Evolutionary conservation across 2,329 filamentous ascomycete genomes (phyloP), one percentile per base, ranked within the genome.

Genomic region (Metarhizium guizhouense): DNA sequence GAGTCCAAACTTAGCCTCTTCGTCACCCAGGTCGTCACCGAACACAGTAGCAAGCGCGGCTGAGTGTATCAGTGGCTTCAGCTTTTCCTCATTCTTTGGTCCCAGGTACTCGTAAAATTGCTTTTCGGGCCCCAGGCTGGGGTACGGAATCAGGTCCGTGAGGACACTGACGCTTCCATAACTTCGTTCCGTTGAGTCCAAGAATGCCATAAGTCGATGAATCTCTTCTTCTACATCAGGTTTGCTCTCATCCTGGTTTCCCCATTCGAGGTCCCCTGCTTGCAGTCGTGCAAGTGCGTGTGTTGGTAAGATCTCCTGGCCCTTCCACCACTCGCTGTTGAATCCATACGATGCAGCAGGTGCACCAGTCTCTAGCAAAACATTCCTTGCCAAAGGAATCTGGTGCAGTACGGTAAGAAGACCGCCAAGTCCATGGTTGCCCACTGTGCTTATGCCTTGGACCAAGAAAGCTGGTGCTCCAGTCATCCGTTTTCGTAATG

Each of bases 161-260:
- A 85, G 65, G 5, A 71, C 68, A 55, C 81, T 79, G 25, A 75
- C 76, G 0, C 78, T 80, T 14, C 80, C 83, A 59, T 84, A 85
- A 47, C 76, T 79, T 47, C 84, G 75, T 30, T 85, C 79, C 0
- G 82, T 83, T 10, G 68, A 71, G 56, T 86, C 83, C 3, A 86
- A 72, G 58, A 86, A 85, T 10, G 82, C 83, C 71, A 86, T 77
- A 5, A 86, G 66, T 14, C 83, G 79, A 60, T 85, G 83, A 2
- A 85, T 60, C 64, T 86, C 83, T 29, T 82, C 74, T 53, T 71
- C 67, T 56, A 81, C 72, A 18, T 73, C 66, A 13, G 74, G 66
- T 51, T 66, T 67, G 36, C 61, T 54, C 38, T 66, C 68, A 32
- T 56, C 51, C 18, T 54, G 60, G 11, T 67, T 64, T 5, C 63